Evolutionary conservation across 192 early-diverging fungal genomes (phyloP).

Genomic region (Chytriomyces confervae): DNA sequence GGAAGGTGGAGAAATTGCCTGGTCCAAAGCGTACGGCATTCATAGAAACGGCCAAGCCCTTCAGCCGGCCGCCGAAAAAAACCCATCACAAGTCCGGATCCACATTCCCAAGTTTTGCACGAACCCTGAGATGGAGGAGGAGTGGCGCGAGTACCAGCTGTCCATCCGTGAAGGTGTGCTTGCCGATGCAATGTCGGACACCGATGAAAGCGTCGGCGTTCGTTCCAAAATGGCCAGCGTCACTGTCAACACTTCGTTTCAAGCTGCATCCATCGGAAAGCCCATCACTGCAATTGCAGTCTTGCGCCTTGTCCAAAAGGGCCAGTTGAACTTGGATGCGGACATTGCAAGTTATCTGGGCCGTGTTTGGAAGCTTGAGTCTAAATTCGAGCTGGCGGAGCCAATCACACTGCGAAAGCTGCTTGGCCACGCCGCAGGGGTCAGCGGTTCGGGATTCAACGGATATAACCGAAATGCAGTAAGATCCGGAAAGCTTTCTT

Average conservation of each 20-base stretch:
- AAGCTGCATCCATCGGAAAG: slow-evolving; percentile 45
- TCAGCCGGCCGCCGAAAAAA: neutral
- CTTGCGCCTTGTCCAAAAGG: slow-evolving; percentile 40
- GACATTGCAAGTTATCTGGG: slow-evolving; percentile 40
- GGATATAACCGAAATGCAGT: slow-evolving; percentile 39
- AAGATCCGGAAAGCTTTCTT: neutral
- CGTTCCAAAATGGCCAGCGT: neutral
- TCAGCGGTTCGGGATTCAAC: slow-evolving; percentile 31
- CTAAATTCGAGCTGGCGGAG: neutral
- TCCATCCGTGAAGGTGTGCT: neutral
- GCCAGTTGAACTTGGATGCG: slow-evolving; percentile 43
- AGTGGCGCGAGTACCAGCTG: slow-evolving; percentile 16
- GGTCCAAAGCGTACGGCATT: slow-evolving; percentile 2
- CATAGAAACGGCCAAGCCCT: neutral
- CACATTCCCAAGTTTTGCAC: neutral
- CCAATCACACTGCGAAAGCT: slow-evolving; percentile 37
- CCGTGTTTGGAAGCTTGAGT: slow-evolving; percentile 11
- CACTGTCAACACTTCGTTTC: slow-evolving; percentile 36
- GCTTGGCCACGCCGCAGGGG: slow-evolving; percentile 42
- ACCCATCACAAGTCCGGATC: neutral
- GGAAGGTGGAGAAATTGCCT: neutral
- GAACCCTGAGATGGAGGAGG: neutral
- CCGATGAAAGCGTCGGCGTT: neutral
- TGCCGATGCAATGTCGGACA: neutral
- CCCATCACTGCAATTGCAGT: slow-evolving; percentile 41